Evolutionary conservation across 2,329 filamentous ascomycete genomes (phyloP), one percentile per base, ranked within the genome.

Genomic region (Aspergillus viridinutans): DNA sequence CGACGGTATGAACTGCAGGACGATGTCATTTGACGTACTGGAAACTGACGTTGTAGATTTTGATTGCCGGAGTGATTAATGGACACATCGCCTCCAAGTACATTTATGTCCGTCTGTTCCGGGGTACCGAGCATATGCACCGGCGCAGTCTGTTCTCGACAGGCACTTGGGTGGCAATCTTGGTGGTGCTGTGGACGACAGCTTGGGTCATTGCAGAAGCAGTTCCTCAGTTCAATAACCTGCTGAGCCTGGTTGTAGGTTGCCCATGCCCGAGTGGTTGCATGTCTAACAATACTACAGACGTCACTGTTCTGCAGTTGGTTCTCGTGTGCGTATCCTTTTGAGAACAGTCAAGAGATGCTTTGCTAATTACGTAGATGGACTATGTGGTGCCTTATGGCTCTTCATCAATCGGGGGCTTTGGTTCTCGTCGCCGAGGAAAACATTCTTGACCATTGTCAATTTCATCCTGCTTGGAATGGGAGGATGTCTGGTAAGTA

Each of bases 31-130:
- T 17, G 14, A 17, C 14, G 3, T 29, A 42, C 4, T 21, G 9
- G 0, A 23, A 3, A 17, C 43, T 59, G n/a, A 56, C 32, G 5
- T 35, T 7, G 12, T 12, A 71, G 69, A 89, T 89, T 58, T 76
- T 89, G 35, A 82, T 90, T 50, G 84, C 86, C 0, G 87, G 86
- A 49, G 85, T 89, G 4, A 85, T 90, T 58, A 85, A 87, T 64
- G 85, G 81, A 3, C 82, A 86, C 57, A 84, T 90, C 1, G 84
- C 84, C 1, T 78, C 78, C 35, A 88, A 87, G 67, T 86, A 86
- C 60, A 75, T 89, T 50, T 89, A 87, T 64, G 76, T 83, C 2
- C 81, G 86, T n/a, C 65, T 86, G 4, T 88, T 87, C 74, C 76
- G 79, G 28, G 80, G 82, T 60, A 84, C 82, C 7, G 77, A 81